A percentile compares a stretch with the other conserved stretches of the same genome.
Conservation (phyloP, 805 yeast genomes). For the Candida dendrica region DNA sequence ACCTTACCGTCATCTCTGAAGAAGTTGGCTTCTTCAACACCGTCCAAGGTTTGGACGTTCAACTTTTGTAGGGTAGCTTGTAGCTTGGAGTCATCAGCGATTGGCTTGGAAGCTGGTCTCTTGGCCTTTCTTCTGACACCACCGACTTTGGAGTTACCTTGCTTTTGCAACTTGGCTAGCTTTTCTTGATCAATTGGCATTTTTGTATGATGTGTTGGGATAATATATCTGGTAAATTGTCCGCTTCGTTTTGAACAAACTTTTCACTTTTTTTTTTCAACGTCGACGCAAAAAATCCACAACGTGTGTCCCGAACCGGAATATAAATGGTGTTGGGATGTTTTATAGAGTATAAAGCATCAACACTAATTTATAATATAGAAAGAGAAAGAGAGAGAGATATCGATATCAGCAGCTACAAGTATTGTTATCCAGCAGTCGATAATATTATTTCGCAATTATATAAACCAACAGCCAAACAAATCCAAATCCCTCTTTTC, state of each 20-base stretch:
- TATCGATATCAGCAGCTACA: no score
- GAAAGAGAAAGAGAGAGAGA: no score
- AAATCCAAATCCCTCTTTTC: no score
- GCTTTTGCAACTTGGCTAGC: slow-evolving; percentile 85
- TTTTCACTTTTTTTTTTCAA: no score
- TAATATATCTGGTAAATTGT: background rate
- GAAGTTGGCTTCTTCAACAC: slow-evolving; percentile 95
- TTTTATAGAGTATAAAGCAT: no score
- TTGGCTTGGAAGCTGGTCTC: slow-evolving; percentile 57
- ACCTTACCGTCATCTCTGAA: slow-evolving; percentile 96
- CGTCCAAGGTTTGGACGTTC: slow-evolving; percentile 81
- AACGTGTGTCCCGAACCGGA: no score
- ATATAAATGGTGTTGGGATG: no score
- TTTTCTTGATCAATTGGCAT: slow-evolving; percentile 94
- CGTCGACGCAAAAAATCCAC: no score
- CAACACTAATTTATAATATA: no score
- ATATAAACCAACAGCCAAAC: background rate
- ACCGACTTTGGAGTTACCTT: slow-evolving; percentile 77
- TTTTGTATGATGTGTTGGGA: slow-evolving; percentile 6
- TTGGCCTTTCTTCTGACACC: slow-evolving; percentile 88
- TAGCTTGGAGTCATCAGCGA: slow-evolving; percentile 86
- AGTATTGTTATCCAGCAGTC: background rate
- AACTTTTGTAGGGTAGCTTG: slow-evolving; percentile 84
- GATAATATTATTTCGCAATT: no score
- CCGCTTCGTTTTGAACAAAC: background rate